Conservation (phyloP, 768 basidiomycete species). For the Trametes coccinea region DNA sequence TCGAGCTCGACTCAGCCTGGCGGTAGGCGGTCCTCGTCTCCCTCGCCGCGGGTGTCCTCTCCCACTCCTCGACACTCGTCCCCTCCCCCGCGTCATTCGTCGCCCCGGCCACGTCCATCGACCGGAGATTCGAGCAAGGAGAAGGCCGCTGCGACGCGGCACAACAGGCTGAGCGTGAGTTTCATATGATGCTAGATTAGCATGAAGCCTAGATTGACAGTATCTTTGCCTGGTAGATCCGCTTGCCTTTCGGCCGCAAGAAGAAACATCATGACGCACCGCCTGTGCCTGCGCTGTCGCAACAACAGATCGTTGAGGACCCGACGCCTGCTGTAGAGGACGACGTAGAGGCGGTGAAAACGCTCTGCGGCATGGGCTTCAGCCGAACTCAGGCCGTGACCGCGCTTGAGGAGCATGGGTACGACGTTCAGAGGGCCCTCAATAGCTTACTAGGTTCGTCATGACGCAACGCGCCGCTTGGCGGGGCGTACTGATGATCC, state of each 20-base stretch:
- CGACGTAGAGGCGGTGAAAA: constrained; percentile 75
- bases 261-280: constrained; percentile 63
- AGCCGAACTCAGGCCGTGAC: constrained; percentile 75
- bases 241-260: constrained; percentile 75
- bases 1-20: constrained; percentile 27
- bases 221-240: constrained; percentile 48
- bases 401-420: constrained; percentile 82
- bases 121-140: constrained; percentile 57
- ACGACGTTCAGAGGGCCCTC: constrained; percentile 77
- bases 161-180: constrained; percentile 79
- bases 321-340: constrained; percentile 61
- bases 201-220: neutral
- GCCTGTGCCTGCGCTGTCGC: constrained; percentile 37
- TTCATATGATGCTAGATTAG: neutral
- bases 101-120: constrained; percentile 61
- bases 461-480: neutral
- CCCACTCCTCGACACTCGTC: constrained; percentile 51
- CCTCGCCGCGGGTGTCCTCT: constrained; percentile 39
- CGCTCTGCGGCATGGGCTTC: constrained; percentile 90
- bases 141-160: constrained; percentile 54
- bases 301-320: constrained; percentile 43
- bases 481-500: constrained; percentile 9
- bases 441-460: constrained; percentile 63
- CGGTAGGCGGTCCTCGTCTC: constrained; percentile 23
- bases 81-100: constrained; percentile 52